A percentile compares a stretch with the other conserved stretches of the same genome.
phyloP scores from a whole-genome alignment of 257 asterid species.

The Primulina tabacum region DNA sequence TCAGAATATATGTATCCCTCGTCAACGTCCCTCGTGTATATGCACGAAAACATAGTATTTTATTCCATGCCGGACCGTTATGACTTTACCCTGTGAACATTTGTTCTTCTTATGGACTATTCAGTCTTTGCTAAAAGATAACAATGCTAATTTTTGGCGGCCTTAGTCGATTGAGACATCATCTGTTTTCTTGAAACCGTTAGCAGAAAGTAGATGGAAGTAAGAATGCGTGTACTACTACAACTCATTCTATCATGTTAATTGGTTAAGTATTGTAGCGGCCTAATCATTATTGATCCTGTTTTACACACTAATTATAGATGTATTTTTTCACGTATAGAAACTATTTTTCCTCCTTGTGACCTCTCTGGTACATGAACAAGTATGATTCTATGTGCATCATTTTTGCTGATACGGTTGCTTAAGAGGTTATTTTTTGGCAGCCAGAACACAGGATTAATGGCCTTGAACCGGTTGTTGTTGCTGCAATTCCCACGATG shows the following conservation, averaged over 20 bases:
- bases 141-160: background rate
- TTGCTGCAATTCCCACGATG: constrained; percentile 87
- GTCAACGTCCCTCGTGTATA: too few species aligned
- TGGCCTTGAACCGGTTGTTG: constrained; percentile 71
- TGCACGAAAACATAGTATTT: too few species aligned
- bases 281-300: background rate
- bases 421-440: constrained; percentile 17
- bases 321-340: background rate
- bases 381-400: background rate
- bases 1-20: background rate
- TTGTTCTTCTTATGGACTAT: background rate
- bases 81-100: background rate
- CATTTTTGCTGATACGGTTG: background rate
- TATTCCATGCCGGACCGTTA: background rate
- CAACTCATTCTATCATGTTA: background rate
- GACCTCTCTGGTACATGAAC: background rate
- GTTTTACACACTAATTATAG: background rate
- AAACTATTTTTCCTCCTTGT: background rate
- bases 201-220: background rate
- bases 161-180: background rate
- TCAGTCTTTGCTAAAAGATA: background rate
- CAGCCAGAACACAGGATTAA: constrained; percentile 63
- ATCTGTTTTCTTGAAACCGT: background rate
- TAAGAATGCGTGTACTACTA: background rate
- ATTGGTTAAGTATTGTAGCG: background rate